phyloP scores from a whole-genome alignment of 805 yeast genomes.

The Saturnispora kantuleensis region DNA sequence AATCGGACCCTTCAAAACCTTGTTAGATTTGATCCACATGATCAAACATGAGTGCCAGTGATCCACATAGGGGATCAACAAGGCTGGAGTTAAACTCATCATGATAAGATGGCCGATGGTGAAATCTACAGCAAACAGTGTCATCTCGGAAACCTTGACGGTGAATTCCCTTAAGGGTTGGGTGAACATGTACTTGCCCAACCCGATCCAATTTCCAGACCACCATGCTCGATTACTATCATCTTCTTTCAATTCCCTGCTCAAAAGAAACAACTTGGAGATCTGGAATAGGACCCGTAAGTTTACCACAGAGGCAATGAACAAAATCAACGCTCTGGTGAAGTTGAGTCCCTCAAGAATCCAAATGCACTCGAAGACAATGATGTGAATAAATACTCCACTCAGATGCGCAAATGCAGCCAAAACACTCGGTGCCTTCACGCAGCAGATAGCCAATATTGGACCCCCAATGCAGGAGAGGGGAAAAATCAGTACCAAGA shows the following conservation, averaged over 20 bases:
- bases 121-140: constrained; percentile 39
- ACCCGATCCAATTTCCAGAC: constrained; percentile 40
- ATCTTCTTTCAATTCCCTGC: constrained; percentile 35
- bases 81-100: constrained; percentile 30
- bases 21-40: constrained; percentile 38
- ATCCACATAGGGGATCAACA: constrained; percentile 38
- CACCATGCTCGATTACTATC: constrained; percentile 40
- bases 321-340: constrained; percentile 30
- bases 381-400: constrained; percentile 27
- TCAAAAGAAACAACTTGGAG: constrained; percentile 26
- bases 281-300: constrained; percentile 30
- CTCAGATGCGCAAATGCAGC: constrained; percentile 33
- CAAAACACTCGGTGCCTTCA: constrained; percentile 27
- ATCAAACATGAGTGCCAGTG: constrained; percentile 39
- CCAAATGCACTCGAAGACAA: constrained; percentile 30
- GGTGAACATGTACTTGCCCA: constrained; percentile 28
- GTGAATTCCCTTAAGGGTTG: constrained; percentile 39
- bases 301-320: constrained; percentile 29
- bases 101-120: constrained; percentile 34
- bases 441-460: constrained; percentile 25
- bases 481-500: constrained; percentile 27
- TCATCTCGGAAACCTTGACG: constrained; percentile 37
- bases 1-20: constrained; percentile 30
- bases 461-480: constrained; percentile 33
- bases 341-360: constrained; percentile 35